Evolutionary conservation across 331 rosid genomes (phyloP), one percentile per base, ranked within the genome.

Genomic region (Dryas integrifolia): DNA sequence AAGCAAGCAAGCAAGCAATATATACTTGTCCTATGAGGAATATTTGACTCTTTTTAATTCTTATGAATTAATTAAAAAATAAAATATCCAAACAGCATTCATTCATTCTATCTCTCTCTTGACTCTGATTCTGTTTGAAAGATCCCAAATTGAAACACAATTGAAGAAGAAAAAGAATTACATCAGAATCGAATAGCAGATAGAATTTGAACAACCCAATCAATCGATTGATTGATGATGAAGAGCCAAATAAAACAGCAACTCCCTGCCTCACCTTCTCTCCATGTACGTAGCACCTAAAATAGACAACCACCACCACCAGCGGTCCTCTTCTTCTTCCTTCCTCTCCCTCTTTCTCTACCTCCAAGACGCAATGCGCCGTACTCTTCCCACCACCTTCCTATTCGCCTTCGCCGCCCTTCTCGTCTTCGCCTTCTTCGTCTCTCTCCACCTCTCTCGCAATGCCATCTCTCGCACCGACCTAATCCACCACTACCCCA

Each of bases 401-500:
- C 7, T 82, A 2, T 11, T 86, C 67, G 40, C 75, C 30, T 4
- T 82, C 16, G 47, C 83, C 47, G 3, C 56, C 14, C 12, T 91
- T 51, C 10, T 86, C 40, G 11, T 75, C 69, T 81, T 84, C 38
- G 70, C 84, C 11, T 66, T 61, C 0, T 62, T 78, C 35, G 24
- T 21, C 24, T 84, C 84, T 12, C 76, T 88, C 47, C 80, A 74
- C 45, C 70, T 82, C 76, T 83, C 85, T 56, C 87, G 85, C 26
- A 10, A 71, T 6, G 76, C 80, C 21, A 39, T 82, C 72, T 69
- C 84, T 0, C 5, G 6, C 53, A 40, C 46, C 12, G 39, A 43
- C n/a, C 16, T 70, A 58, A 67, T 12, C 50, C 56, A 67, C 47
- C 50, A 11, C 24, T 65, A 50, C 0, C 9, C 72, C 9, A 24